phyloP scores from a whole-genome alignment of 768 basidiomycete genomes.

The Leccinellum albellum region DNA sequence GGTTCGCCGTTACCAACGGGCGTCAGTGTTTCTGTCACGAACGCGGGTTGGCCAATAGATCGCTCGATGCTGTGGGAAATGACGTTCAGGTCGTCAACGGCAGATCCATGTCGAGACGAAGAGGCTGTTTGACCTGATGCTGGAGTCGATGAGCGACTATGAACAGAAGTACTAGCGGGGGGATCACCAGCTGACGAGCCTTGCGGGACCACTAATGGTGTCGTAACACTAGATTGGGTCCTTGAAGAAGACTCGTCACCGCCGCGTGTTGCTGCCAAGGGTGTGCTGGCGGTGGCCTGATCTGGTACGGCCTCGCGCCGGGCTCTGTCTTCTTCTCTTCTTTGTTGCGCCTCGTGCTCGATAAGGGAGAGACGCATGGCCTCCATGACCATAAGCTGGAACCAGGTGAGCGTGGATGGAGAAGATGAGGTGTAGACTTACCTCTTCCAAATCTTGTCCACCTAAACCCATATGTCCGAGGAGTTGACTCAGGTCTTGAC shows the following conservation, averaged over 20 bases:
- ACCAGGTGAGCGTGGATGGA: conserved; percentile 10
- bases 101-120: conserved; percentile 25
- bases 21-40: conserved; percentile 13
- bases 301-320: conserved; percentile 44
- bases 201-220: conserved; percentile 7
- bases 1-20: conserved; percentile 10
- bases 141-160: conserved; percentile 29
- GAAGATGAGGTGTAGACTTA: conserved; percentile 28
- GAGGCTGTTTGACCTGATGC: conserved; percentile 34
- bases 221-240: conserved; percentile 2
- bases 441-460: conserved; percentile 93
- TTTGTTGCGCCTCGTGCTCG: conserved; percentile 92
- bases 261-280: conserved; percentile 1
- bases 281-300: conserved; percentile 31
- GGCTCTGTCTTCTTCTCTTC: conserved; percentile 67
- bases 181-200: conserved; percentile 10
- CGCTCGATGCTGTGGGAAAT: conserved; percentile 27
- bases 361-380: conserved; percentile 94
- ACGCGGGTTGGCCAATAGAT: conserved; percentile 13
- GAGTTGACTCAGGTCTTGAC: conserved; percentile 62
- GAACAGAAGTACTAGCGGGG: conserved; percentile 7
- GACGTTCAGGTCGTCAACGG: conserved; percentile 28
- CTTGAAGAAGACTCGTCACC: conserved; percentile 6
- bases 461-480: conserved; percentile 60
- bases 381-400: conserved; percentile 95